phyloP scores from a whole-genome alignment of 1,139 yeast species.

The Diutina mesorugosa region DNA sequence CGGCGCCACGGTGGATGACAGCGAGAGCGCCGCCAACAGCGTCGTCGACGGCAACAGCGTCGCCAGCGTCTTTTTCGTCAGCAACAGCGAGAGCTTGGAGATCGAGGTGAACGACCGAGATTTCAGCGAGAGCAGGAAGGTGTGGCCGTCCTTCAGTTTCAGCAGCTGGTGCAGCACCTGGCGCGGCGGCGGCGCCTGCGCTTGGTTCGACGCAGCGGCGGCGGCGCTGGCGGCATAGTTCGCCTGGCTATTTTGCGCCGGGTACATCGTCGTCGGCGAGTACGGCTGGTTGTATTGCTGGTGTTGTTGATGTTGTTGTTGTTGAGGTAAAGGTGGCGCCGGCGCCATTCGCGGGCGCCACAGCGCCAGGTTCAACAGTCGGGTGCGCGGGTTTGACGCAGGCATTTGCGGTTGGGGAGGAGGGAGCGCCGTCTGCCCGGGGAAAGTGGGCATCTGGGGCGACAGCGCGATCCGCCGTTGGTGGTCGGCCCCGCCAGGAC shows the following conservation, averaged over 20 bases:
- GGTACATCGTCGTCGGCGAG: too few species aligned
- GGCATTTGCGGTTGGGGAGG: not conserved
- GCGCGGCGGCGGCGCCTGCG: not conserved
- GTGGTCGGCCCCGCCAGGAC: not conserved
- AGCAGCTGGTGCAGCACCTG: not conserved
- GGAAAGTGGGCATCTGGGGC: slow-evolving; percentile 1
- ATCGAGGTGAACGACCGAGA: slow-evolving; percentile 32
- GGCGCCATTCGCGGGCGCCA: not conserved
- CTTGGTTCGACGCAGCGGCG: not conserved
- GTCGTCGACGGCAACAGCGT: not conserved
- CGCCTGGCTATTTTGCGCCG: not conserved
- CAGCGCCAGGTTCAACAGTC: slow-evolving; percentile 1
- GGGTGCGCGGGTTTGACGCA: not conserved
- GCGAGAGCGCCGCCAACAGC: slow-evolving; percentile 4
- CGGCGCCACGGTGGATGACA: not conserved
- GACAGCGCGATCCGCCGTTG: not conserved
- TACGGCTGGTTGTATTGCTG: not conserved
- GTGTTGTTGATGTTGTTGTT: not conserved
- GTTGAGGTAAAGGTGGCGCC: not conserved
- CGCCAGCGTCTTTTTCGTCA: slow-evolving; percentile 20
- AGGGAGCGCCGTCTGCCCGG: not conserved
- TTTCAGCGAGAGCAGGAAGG: slow-evolving; percentile 28
- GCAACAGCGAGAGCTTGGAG: slow-evolving; percentile 25
- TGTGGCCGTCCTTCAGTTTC: slow-evolving; percentile 10
- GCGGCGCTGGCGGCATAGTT: not conserved